These are phyloP conservation scores for Vitellaria paradoxa DNA, from an alignment of 179 eudicot genomes.

Conservation along the genomic window DNA sequence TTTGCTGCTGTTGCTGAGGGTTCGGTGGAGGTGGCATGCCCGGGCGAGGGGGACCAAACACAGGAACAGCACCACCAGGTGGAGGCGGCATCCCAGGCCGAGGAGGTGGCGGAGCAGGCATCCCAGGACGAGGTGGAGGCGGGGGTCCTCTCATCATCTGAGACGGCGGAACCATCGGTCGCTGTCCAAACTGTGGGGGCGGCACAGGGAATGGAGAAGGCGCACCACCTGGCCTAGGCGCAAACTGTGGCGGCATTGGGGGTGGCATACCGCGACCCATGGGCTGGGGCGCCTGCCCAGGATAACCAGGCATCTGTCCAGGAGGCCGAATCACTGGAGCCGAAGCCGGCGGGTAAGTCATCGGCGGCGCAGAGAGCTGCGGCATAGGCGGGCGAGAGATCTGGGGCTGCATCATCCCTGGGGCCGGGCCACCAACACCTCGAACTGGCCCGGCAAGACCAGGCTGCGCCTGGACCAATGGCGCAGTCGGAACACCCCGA, in stretches of 20 bases:
- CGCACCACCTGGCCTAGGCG: conserved; percentile 48
- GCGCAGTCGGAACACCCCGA: conserved; percentile 63
- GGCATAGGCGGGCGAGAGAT: conserved; percentile 70
- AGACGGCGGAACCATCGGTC: conserved; percentile 62
- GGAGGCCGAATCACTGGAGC: conserved; percentile 70
- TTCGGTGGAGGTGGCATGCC: conserved; percentile 70
- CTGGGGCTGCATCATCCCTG: conserved; percentile 98
- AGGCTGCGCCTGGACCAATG: conserved; percentile 69
- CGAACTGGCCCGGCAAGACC: conserved; percentile 88
- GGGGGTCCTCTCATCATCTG: conserved; percentile 68
- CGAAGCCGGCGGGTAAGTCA: conserved; percentile 44
- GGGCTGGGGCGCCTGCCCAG: conserved; percentile 24
- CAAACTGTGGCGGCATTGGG: conserved; percentile 54
- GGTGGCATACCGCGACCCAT: conserved; percentile 34
- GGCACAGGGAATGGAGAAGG: conserved; percentile 41
- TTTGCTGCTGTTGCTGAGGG: conserved; percentile 52
- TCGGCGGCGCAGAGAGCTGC: conserved; percentile 45
- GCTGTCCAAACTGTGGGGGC: conserved; percentile 63
- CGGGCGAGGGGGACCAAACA: conserved; percentile 66
- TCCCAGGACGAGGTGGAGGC: conserved; percentile 44
- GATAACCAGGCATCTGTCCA: conserved; percentile 45
- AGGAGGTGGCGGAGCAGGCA: conserved; percentile 48
- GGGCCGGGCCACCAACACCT: conserved; percentile 91
- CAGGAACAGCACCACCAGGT: conserved; percentile 58
- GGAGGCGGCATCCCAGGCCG: conserved; percentile 87